Evolutionary conservation across 169 alveolate species (phyloP), one percentile per base, ranked within the genome.

Genomic region (Eimeria tenella): DNA sequence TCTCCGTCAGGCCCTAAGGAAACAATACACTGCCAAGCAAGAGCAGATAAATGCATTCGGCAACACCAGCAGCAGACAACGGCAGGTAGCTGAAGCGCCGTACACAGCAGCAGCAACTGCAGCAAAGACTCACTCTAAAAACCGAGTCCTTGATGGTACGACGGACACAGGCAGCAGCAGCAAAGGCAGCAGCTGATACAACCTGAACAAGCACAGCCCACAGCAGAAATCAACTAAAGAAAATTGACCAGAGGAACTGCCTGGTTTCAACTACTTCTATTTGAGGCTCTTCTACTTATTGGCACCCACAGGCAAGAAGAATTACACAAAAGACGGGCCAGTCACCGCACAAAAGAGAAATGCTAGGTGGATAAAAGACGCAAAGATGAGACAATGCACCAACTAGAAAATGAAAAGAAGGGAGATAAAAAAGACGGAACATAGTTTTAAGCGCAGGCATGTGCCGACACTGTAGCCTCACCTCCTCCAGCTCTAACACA

Each of bases 101-200:
- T 52, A 4, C 60, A n/a, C 56, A 6, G 84, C 15, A 73, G 84
- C 84, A 73, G 84, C 84, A 73, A 52, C n/a, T 15, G 31, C 62
- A 31, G 84, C 62, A 73, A 50, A n/a, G 23, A 5, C 87, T 10
- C 68, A 77, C 87, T 21, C 5, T 49, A 4, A 77, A 53, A 31
- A 77, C 25, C 4, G 60, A 19, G 50, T 25, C 93, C 65, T 84
- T 84, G 58, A 84, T 25, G 19, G 83, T 10, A 19, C 77, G 63
- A 63, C 63, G 17, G 82, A 84, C 82, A 70, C 53, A 17, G 25
- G 93, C 53, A n/a, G 93, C 79, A n/a, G 83, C 79, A n/a, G 82
- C 82, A 84, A 70, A 84, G 23, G 93, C 93, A 21, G 77, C 93
- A 84, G 65, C 74, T 11, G 63, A 55, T 4, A 70, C 93, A 53